Percentiles rank a stretch among this genome's conserved stretches.
Conservation (phyloP, 1,139 yeast species). For the Saccharomyces uvarum region DNA sequence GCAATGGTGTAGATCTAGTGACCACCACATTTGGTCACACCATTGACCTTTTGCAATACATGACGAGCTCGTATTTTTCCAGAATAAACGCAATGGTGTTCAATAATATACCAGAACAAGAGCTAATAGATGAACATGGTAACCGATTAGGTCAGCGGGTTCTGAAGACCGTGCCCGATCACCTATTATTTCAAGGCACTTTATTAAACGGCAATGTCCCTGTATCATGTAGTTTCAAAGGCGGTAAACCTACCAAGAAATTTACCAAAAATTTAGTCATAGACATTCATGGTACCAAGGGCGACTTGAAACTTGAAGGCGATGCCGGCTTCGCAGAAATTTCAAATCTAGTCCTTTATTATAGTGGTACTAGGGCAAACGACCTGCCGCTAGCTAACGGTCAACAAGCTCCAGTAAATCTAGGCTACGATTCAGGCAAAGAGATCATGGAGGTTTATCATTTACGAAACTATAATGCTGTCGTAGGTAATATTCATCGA, state of each 20-base stretch:
- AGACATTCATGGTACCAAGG: constrained; percentile 29
- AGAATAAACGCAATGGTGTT: constrained; percentile 23
- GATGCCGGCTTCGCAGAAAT: constrained; percentile 30
- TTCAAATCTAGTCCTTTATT: constrained; percentile 25
- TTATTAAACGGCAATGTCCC: constrained; percentile 23
- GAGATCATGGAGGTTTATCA: constrained; percentile 28
- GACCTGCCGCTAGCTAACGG: constrained; percentile 10
- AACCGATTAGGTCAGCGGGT: constrained; percentile 13
- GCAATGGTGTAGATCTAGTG: constrained; percentile 22
- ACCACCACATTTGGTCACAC: constrained; percentile 27
- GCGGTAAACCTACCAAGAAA: constrained; percentile 28
- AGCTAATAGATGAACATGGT: constrained; percentile 21
- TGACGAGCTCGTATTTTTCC: constrained; percentile 24
- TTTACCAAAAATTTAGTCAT: constrained; percentile 27
- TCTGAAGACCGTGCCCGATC: constrained; percentile 24
- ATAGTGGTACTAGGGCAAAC: constrained; percentile 21
- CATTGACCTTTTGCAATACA: constrained; percentile 24
- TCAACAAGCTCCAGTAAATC: constrained; percentile 1
- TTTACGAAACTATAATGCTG: constrained; percentile 26
- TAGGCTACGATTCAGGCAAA: constrained; percentile 16
- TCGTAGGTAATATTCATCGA: constrained; percentile 25
- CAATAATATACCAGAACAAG: constrained; percentile 24
- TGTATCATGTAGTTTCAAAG: constrained; percentile 25
- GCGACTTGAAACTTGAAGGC: constrained; percentile 28
- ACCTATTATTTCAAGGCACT: constrained; percentile 25